Evolutionary conservation across 345 rosid genomes (phyloP), one percentile per base, ranked within the genome.

Genomic region (Carallia pectinifolia): DNA sequence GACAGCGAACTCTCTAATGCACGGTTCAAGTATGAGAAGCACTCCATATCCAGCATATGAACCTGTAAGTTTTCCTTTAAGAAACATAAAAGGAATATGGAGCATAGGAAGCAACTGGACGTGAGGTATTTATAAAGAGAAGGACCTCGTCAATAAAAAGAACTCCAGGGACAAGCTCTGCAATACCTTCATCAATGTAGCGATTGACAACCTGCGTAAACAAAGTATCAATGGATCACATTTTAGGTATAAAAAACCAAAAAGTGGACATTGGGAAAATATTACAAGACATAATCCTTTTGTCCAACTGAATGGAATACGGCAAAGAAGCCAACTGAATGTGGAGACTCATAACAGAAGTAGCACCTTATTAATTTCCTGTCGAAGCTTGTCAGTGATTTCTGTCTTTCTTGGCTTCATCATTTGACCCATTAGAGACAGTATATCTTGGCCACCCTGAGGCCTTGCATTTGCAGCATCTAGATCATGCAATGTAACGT

Each of bases 391-490:
- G 80, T 92, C 98, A 36, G 99, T 95, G 74, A 95, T 90, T 81
- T 90, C 98, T 0, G 97, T 90, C 82, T 92, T 90, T 72, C 92
- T 82, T 7, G 99, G 99, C 81, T 95, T 95, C 97, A 95, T 95
- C 99, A 95, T 90, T 77, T 95, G 98, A 36, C 99, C 99, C 99
- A 95, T 95, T 67, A 95, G 65, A 12, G 99, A 92, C 75, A 92
- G 81, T 76, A 95, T 95, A 75, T 95, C 99, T 74, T 95, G 99
- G 58, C 99, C 99, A 61, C 99, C 99, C 82, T 95, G 98, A 77
- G 99, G 99, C 71, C 90, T 93, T 38, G 99, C 98, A 85, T 95
- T 92, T 59, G 99, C 98, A 77, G 98, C 94, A 85, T 95, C 99
- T 73, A 95, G 81, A 82, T 95, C 98, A 77, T 95, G 99, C 61